phyloP scores from a whole-genome alignment of 768 basidiomycete species.

The Termitomyces sp. region DNA sequence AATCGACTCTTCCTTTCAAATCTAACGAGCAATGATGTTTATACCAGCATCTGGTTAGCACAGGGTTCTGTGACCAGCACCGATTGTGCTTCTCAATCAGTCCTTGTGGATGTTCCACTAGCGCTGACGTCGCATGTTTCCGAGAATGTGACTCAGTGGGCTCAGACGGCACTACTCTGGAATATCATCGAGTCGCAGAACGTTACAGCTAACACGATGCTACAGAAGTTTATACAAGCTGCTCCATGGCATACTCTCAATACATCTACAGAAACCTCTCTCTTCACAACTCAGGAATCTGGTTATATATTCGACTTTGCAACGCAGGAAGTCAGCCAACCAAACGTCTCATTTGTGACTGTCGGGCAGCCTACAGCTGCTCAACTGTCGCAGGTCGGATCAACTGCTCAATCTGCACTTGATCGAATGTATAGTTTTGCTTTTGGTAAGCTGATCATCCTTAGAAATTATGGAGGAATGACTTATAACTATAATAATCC shows the following conservation, averaged over 20 bases:
- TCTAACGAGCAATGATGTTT: constrained; percentile 39
- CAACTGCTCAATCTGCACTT: constrained; percentile 34
- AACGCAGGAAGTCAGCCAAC: constrained; percentile 43
- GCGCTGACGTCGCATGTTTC: constrained; percentile 32
- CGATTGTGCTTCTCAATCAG: constrained; percentile 51
- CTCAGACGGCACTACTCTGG: constrained; percentile 58
- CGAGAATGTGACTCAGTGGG: constrained; percentile 55
- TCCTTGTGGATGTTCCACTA: constrained; percentile 51
- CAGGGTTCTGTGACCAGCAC: constrained; percentile 39
- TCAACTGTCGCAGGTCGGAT: constrained; percentile 42
- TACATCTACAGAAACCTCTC: constrained; percentile 33
- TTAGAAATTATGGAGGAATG: neutral
- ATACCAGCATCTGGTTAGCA: constrained; percentile 46
- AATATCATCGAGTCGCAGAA: constrained; percentile 52
- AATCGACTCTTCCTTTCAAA: constrained; percentile 47
- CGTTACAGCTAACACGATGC: constrained; percentile 25
- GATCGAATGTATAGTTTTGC: constrained; percentile 63
- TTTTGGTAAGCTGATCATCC: constrained; percentile 37
- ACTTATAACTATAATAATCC: constrained; percentile 10
- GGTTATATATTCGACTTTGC: constrained; percentile 64
- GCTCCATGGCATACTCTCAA: constrained; percentile 46
- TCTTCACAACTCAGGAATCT: constrained; percentile 39
- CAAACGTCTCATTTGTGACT: constrained; percentile 38
- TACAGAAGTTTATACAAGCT: constrained; percentile 44
- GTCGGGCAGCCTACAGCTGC: constrained; percentile 43